Conservation (phyloP, 495 filamentous ascomycete genomes). For the Aspergillus leporis region DNA sequence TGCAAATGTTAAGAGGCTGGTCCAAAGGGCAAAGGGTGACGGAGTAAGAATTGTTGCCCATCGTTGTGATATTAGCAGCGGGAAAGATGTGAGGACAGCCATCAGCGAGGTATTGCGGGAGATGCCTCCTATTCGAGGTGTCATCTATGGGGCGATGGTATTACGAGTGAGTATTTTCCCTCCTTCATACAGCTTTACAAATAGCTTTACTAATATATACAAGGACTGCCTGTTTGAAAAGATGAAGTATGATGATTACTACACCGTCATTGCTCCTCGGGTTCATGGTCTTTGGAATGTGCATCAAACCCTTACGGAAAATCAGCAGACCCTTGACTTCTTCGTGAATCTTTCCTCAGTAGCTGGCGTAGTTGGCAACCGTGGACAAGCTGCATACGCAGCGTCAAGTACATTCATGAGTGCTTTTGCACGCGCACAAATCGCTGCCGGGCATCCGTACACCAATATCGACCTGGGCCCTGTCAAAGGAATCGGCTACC, state of each 20-base stretch:
- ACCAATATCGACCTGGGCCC: constrained; percentile 40
- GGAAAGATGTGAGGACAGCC: constrained; percentile 21
- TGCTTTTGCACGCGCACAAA: constrained; percentile 37
- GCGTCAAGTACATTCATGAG: constrained; percentile 44
- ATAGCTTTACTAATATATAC: not conserved
- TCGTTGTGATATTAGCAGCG: constrained; percentile 27
- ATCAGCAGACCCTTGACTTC: constrained; percentile 42
- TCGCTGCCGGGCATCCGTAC: constrained; percentile 31
- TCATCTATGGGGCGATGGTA: constrained; percentile 46
- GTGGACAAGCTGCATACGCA: constrained; percentile 47
- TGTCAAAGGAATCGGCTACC: constrained; percentile 41
- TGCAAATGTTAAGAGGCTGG: constrained; percentile 29
- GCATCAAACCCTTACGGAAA: constrained; percentile 47
- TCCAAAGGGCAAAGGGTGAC: constrained; percentile 34
- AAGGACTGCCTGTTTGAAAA: constrained; percentile 47
- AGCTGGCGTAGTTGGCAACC: constrained; percentile 42
- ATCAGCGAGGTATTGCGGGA: constrained; percentile 16
- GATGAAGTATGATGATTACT: constrained; percentile 47
- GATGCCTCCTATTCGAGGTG: constrained; percentile 34
- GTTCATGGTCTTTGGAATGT: constrained; percentile 55
- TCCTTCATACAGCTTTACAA: not conserved
- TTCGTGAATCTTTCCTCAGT: constrained; percentile 50
- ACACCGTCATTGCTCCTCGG: constrained; percentile 42
- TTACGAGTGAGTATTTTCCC: constrained; percentile 26
- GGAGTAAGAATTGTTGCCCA: constrained; percentile 33